Percentiles rank a stretch among this genome's conserved stretches.
These are phyloP conservation scores for Spathaspora passalidarum DNA, from an alignment of 805 yeast genomes.

Conservation along the genomic window DNA sequence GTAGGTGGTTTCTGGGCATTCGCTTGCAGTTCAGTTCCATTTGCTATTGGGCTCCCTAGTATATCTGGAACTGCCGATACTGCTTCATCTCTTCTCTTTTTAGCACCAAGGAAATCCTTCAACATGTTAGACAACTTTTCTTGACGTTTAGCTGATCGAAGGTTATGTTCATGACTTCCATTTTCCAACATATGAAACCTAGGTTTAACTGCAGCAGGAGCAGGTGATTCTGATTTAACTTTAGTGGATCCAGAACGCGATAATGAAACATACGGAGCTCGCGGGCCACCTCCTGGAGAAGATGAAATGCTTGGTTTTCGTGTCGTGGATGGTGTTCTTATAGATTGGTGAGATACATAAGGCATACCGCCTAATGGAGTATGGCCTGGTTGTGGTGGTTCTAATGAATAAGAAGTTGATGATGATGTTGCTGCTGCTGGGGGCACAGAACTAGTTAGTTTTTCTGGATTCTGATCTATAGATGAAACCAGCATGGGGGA, in stretches of 20 bases:
- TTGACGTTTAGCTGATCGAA: conserved; percentile 73
- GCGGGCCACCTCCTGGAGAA: not conserved
- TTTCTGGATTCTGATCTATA: conserved; percentile 6
- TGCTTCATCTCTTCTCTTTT: conserved; percentile 67
- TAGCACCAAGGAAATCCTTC: conserved; percentile 72
- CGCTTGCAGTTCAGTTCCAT: conserved; percentile 4
- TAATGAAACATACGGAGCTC: not conserved
- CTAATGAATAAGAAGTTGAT: not conserved
- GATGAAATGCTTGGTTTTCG: conserved; percentile 2
- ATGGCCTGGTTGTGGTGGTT: not conserved
- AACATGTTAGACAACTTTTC: conserved; percentile 74
- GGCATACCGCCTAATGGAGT: not conserved
- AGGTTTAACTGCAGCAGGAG: conserved; percentile 18
- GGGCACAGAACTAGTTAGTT: not conserved
- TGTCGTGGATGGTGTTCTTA: conserved; percentile 2
- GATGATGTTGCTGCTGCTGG: not conserved
- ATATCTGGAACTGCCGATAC: conserved; percentile 72
- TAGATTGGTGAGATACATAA: not conserved
- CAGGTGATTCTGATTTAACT: conserved; percentile 3
- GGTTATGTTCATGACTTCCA: conserved; percentile 78
- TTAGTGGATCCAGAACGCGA: conserved; percentile 1
- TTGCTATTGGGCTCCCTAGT: conserved; percentile 12
- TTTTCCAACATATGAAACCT: conserved; percentile 59
- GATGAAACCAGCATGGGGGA: conserved; percentile 7
- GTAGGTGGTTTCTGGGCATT: conserved; percentile 55